Evolutionary conservation across 495 filamentous ascomycete species (phyloP), one percentile per base, ranked within the genome.

Genomic region (Xanthoparmelia taractica): DNA sequence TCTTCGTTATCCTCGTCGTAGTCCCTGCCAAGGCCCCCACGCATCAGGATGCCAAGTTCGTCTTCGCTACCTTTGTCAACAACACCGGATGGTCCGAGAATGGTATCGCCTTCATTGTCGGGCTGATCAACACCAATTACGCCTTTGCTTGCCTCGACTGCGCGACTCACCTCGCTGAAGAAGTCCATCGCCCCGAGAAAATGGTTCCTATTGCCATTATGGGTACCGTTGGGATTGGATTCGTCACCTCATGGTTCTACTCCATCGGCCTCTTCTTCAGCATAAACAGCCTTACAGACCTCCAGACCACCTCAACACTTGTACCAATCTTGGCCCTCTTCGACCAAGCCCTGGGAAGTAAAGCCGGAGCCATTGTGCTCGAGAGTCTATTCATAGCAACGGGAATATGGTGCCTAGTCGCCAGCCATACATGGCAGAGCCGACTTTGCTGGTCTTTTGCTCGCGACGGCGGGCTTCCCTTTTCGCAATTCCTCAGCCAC

Each of bases 41-140:
- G 4, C 79, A 85, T 64, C 77, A 82, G 58, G 71, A 74, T 27
- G 77, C 81, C 33, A 74, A 76, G 33, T 87, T 85, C 68, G 84
- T 87, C 54, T 87, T 87, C 65, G 78, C 78, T 7, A 80, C 75
- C 59, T 87, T 84, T 67, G 76, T 81, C 70, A 87, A 87, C 67
- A 77, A 80, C 59, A 86, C 84, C 2, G 84, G 85, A 18, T 87
- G 84, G 85, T 65, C 71, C 20, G 72, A 75, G 15, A 77, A 79
- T 58, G 82, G 77, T 17, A 85, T 87, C 60, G 84, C 82, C n/a
- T 86, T 87, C 72, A 85, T 87, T 57, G 78, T 84, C 38, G 85
- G 85, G 17, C 73, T 87, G 27, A 80, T 85, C 65, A 84, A 84
- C 68, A 77, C 81, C 25, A 85, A 85, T 65, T 87, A 80, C 78